A percentile compares a stretch with the other conserved stretches of the same genome.
phyloP scores from a whole-genome alignment of 2,329 filamentous ascomycete species.

The Phoma herbarum region DNA sequence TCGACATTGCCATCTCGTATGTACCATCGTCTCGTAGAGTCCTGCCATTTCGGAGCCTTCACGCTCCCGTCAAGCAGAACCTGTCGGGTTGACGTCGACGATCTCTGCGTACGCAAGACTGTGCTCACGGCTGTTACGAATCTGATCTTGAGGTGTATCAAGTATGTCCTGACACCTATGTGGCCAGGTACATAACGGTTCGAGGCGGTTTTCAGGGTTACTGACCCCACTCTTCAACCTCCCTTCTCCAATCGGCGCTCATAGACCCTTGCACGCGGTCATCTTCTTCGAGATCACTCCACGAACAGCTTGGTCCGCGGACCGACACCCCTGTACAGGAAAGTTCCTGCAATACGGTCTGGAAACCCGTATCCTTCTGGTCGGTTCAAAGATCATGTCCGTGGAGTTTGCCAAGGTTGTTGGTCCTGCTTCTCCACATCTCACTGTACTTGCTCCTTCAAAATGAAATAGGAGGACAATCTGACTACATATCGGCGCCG shows the following conservation, averaged over 20 bases:
- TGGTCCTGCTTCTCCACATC: conserved; percentile 5
- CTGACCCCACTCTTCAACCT: conserved; percentile 12
- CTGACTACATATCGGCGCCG: conserved; percentile 14
- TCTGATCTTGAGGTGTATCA: not conserved
- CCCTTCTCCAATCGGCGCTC: conserved; percentile 16
- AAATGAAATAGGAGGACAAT: not conserved
- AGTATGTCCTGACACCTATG: not conserved
- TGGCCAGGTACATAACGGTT: not conserved
- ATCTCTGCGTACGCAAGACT: not conserved
- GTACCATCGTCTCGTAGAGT: not conserved
- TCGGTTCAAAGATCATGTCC: conserved; percentile 3
- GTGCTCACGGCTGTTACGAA: not conserved
- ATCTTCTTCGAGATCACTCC: not conserved
- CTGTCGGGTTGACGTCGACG: not conserved
- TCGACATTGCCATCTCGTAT: not conserved
- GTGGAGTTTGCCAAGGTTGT: not conserved
- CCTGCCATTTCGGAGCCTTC: not conserved
- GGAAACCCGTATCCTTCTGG: conserved; percentile 10
- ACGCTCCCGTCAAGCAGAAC: not conserved
- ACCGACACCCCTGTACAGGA: conserved; percentile 12
- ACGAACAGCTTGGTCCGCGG: not conserved
- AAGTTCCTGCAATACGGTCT: conserved; percentile 7
- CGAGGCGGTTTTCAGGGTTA: conserved; percentile 2
- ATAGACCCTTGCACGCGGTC: not conserved
- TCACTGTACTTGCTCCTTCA: not conserved